A percentile compares a stretch with the other conserved stretches of the same genome.
Evolutionary conservation across 2,329 filamentous ascomycete species (phyloP).

Genomic region (Phaeoacremonium minimum): DNA sequence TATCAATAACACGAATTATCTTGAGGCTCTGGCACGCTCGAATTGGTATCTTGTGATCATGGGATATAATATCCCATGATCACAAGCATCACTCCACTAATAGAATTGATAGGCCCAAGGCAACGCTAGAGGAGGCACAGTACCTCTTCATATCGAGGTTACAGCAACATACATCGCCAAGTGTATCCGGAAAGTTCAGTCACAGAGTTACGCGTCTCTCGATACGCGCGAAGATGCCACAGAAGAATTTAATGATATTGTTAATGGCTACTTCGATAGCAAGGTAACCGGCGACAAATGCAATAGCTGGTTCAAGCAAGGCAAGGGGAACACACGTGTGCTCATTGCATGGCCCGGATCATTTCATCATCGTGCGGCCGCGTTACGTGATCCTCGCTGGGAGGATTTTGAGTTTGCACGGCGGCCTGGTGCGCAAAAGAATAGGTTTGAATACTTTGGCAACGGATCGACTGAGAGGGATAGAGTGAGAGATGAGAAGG

Average conservation of each 20-base stretch:
- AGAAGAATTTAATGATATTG: conserved; percentile 12
- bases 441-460: conserved; percentile 8
- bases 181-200: conserved; percentile 12
- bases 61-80: too few species aligned
- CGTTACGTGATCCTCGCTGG: conserved; percentile 6
- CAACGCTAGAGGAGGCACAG: conserved; percentile 9
- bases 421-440: not conserved
- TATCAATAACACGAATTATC: too few species aligned
- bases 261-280: conserved; percentile 6
- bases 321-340: conserved; percentile 2
- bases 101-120: conserved; percentile 10
- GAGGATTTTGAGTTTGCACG: conserved; percentile 9
- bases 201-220: conserved; percentile 8
- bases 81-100: too few species aligned
- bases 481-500: not conserved
- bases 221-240: conserved; percentile 9
- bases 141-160: conserved; percentile 11
- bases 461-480: conserved; percentile 7
- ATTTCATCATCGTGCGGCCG: conserved; percentile 7
- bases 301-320: conserved; percentile 13
- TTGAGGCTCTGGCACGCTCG: too few species aligned
- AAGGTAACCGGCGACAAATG: conserved; percentile 9
- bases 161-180: conserved; percentile 11
- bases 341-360: conserved; percentile 12
- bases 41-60: too few species aligned